Conservation (phyloP, 106 monocot genomes). For the Ottelia alismoides region DNA sequence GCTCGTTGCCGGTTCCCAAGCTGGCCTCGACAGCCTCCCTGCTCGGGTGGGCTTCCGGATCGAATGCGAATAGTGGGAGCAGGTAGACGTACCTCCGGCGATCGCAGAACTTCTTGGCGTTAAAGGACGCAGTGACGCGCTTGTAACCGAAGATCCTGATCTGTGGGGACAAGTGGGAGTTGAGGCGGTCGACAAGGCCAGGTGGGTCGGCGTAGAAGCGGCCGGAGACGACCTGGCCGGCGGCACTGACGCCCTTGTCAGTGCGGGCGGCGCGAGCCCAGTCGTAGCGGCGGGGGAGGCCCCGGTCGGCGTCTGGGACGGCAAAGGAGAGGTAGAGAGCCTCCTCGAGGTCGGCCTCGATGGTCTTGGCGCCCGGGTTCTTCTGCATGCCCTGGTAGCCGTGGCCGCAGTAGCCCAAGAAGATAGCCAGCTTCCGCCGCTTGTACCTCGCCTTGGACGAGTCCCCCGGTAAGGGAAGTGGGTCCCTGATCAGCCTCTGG, state of each 20-base stretch:
- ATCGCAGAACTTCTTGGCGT: slow-evolving; percentile 95
- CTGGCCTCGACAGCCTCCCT: slow-evolving; percentile 60
- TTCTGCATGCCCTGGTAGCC: slow-evolving; percentile 99
- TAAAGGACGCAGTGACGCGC: slow-evolving; percentile 69
- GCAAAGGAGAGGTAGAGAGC: slow-evolving; percentile 76
- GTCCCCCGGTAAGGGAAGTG: not conserved
- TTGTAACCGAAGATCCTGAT: slow-evolving; percentile 73
- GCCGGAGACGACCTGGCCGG: slow-evolving; percentile 88
- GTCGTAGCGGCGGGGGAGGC: slow-evolving; percentile 62
- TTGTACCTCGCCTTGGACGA: slow-evolving; percentile 36
- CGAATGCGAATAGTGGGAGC: slow-evolving; percentile 81
- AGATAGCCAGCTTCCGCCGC: slow-evolving; percentile 82
- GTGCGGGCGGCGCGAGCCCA: slow-evolving; percentile 94
- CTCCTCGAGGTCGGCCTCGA: slow-evolving; percentile 85
- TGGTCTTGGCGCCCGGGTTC: slow-evolving; percentile 93
- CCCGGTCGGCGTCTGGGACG: slow-evolving; percentile 60
- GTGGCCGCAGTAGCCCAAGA: slow-evolving; percentile 69
- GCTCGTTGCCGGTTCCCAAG: slow-evolving; percentile 62
- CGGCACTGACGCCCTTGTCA: slow-evolving; percentile 90
- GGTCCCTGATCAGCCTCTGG: not conserved
- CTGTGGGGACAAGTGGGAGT: slow-evolving; percentile 38
- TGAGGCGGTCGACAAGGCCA: slow-evolving; percentile 53
- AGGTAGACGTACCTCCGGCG: slow-evolving; percentile 79
- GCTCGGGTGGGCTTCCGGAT: slow-evolving; percentile 52
- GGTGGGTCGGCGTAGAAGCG: slow-evolving; percentile 80